phyloP scores from a whole-genome alignment of 257 asterid genomes.

The Haberlea rhodopensis region DNA sequence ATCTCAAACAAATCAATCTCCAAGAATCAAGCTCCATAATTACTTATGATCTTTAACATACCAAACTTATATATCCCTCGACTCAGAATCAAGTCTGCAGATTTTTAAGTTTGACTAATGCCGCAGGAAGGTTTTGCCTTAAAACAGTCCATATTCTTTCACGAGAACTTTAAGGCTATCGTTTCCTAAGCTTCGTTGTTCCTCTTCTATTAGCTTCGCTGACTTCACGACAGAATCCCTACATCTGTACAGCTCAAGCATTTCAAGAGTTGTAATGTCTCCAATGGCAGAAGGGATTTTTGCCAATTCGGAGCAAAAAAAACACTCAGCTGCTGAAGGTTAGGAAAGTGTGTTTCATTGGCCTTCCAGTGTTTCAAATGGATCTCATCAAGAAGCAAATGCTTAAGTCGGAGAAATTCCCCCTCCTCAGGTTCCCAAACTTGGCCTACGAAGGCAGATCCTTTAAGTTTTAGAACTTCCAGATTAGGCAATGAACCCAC shows the following conservation, averaged over 20 bases:
- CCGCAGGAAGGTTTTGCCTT: neutral
- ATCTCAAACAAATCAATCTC: too few species aligned
- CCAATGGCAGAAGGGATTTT: conserved; percentile 19
- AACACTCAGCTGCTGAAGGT: conserved; percentile 1
- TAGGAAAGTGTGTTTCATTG: conserved; percentile 7
- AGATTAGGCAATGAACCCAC: conserved; percentile 14
- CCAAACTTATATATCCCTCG: neutral
- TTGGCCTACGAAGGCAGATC: neutral
- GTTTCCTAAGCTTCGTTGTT: conserved; percentile 10
- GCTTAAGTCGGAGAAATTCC: neutral
- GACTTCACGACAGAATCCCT: conserved; percentile 3
- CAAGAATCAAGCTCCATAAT: too few species aligned
- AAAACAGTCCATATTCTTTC: neutral
- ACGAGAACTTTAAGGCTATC: conserved; percentile 1
- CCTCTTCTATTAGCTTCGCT: neutral
- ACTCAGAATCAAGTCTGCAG: conserved; percentile 21
- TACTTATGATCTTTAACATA: too few species aligned
- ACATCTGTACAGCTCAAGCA: neutral
- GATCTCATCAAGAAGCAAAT: conserved; percentile 1
- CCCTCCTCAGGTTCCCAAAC: conserved; percentile 23
- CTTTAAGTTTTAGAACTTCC: conserved; percentile 22
- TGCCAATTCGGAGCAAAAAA: neutral
- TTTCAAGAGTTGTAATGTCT: neutral
- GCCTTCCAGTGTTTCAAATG: conserved; percentile 13
- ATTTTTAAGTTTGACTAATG: conserved; percentile 21